Evolutionary conservation across 495 filamentous ascomycete genomes (phyloP), one percentile per base, ranked within the genome.

Genomic region (Parachaetomium inaequale): DNA sequence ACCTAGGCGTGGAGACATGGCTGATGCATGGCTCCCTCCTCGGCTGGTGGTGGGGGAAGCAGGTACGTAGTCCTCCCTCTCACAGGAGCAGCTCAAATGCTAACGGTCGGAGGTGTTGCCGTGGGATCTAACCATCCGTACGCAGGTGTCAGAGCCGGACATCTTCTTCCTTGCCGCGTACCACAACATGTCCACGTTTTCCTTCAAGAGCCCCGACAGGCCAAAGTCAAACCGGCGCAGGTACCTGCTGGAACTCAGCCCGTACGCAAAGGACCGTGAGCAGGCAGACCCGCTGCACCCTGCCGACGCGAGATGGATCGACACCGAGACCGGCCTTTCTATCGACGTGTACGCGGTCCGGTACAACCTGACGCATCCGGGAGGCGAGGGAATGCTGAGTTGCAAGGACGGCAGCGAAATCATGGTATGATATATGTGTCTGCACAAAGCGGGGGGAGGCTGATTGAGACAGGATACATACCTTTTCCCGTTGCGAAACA

Each of bases 251-350:
- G 87, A 91, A 60, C 74, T 92, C 43, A 92, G 91, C 65, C 87
- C 87, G 0, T 84, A 84, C 71, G 79, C 79, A 23, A 75, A 75
- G 19, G 79, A 89, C 62, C 81, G 88, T 10, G 81, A 84, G 38
- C 75, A 81, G 26, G 85, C 86, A 3, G 81, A 85, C 63, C 82
- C 80, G 3, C 68, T 75, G 52, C 90, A 91, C 62, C 81, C 89
- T 49, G 90, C 90, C 61, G 89, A 92, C 69, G 88, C 88, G 38
- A 76, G 89, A 17, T 92, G 87, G 86, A 85, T 91, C 56, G 88
- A 92, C 69, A 78, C 81, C n/a, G 69, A 76, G 26, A 90, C 81
- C 53, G 88, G 88, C 0, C 73, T 91, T 12, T 91, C 87, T 73
- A 88, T 92, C 70, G 87, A 92, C 67, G 88, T 91, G 66, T 91